A percentile compares a stretch with the other conserved stretches of the same genome.
Conservation (phyloP, 2,329 filamentous ascomycete genomes). For the Ceratocystis papillata region DNA sequence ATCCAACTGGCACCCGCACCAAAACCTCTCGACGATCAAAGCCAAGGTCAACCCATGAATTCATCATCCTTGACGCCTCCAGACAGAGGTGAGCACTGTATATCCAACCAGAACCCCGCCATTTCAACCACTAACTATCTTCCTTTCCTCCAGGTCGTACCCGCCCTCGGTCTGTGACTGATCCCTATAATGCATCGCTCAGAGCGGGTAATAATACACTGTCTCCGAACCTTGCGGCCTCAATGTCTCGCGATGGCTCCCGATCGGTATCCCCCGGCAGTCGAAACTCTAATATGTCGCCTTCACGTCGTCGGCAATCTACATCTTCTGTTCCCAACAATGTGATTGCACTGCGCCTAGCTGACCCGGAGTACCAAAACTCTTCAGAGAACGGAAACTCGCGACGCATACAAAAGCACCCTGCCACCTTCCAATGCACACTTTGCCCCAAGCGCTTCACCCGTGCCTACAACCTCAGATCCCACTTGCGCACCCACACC, state of each 20-base stretch:
- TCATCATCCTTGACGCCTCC: conserved; percentile 71
- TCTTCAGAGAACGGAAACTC: conserved; percentile 49
- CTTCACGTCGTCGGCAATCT: conserved; percentile 44
- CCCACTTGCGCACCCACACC: conserved; percentile 89
- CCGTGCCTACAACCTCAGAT: conserved; percentile 88
- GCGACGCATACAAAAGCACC: conserved; percentile 92
- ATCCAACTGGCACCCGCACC: conserved; percentile 74
- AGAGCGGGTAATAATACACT: conserved; percentile 29
- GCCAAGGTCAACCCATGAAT: conserved; percentile 47
- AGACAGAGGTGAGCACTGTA: conserved; percentile 45
- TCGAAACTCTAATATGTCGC: conserved; percentile 34
- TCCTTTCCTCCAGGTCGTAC: conserved; percentile 35
- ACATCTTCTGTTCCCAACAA: conserved; percentile 54
- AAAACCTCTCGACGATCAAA: conserved; percentile 28
- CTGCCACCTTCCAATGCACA: conserved; percentile 89
- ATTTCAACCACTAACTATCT: conserved; percentile 22
- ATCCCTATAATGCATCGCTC: conserved; percentile 43
- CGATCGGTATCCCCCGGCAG: conserved; percentile 52
- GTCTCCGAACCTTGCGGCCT: conserved; percentile 41
- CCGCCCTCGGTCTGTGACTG: conserved; percentile 47
- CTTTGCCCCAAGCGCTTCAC: conserved; percentile 95
- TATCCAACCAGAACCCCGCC: too few relatives aligned
- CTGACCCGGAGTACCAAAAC: conserved; percentile 73
- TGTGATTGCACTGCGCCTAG: conserved; percentile 74
- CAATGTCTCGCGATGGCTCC: conserved; percentile 39